A percentile compares a stretch with the other conserved stretches of the same genome.
Evolutionary conservation across 2,329 filamentous ascomycete genomes (phyloP).

Genomic region (Penicillium oxalicum): DNA sequence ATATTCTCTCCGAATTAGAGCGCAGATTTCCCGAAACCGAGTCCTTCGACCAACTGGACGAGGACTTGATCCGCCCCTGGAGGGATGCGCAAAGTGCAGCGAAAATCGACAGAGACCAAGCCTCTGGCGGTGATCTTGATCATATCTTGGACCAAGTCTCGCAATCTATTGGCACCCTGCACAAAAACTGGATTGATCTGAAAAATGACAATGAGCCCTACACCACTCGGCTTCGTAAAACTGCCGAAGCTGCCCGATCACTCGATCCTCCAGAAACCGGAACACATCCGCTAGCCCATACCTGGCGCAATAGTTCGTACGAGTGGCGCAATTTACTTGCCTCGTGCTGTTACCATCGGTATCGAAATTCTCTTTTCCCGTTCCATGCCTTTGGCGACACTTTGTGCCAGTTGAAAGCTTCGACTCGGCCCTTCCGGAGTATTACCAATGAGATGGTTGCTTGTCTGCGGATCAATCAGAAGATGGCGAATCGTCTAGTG

Average conservation of each 20-base stretch:
- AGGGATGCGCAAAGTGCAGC: conserved; percentile 20
- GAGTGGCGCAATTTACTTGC: conserved; percentile 35
- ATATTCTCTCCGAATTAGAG: conserved; percentile 29
- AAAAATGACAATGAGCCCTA: conserved; percentile 15
- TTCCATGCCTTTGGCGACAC: conserved; percentile 31
- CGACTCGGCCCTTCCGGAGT: conserved; percentile 18
- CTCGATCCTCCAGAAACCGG: conserved; percentile 27
- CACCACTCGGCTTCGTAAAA: conserved; percentile 18
- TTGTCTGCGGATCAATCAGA: conserved; percentile 30
- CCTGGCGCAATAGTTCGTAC: conserved; percentile 28
- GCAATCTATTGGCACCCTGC: conserved; percentile 15
- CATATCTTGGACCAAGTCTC: conserved; percentile 15
- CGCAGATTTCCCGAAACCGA: conserved; percentile 21
- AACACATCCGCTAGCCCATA: conserved; percentile 30
- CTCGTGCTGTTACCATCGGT: conserved; percentile 31
- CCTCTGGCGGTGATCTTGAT: conserved; percentile 13
- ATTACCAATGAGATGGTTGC: conserved; percentile 25
- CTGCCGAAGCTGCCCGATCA: conserved; percentile 23
- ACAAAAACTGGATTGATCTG: conserved; percentile 16
- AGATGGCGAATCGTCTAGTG: conserved; percentile 23
- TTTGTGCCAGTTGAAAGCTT: conserved; percentile 30
- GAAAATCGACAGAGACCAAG: conserved; percentile 9
- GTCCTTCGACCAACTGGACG: conserved; percentile 21
- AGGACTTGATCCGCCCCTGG: conserved; percentile 33
- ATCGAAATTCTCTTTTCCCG: conserved; percentile 19